These are phyloP conservation scores for Penicillium steckii DNA, from an alignment of 495 filamentous ascomycete genomes.

Conservation along the genomic window DNA sequence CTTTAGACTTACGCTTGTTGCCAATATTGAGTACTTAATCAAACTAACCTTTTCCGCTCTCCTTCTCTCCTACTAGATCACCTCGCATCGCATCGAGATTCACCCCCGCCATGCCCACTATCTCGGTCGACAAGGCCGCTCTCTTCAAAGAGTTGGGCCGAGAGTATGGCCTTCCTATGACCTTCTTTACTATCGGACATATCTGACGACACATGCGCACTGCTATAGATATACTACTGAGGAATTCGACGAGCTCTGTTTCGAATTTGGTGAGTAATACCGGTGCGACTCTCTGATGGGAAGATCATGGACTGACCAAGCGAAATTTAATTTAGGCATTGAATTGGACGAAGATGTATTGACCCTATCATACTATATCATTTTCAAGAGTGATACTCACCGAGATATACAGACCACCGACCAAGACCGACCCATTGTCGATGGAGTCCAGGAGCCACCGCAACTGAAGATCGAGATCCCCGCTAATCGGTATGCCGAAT, in stretches of 20 bases:
- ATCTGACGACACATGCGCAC: constrained; percentile 1
- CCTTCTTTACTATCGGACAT: background rate
- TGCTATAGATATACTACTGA: constrained; percentile 75
- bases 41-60: background rate
- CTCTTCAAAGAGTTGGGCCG: constrained; percentile 90
- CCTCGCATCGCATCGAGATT: constrained; percentile 22
- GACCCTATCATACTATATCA: background rate
- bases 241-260: constrained; percentile 95
- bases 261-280: constrained; percentile 78
- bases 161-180: constrained; percentile 52
- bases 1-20: constrained; percentile 2
- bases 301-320: constrained; percentile 36
- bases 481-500: constrained; percentile 68
- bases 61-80: constrained; percentile 1
- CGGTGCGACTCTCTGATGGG: constrained; percentile 22
- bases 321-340: constrained; percentile 65
- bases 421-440: constrained; percentile 66
- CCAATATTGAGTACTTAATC: background rate
- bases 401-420: constrained; percentile 60
- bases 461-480: constrained; percentile 99
- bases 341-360: constrained; percentile 92
- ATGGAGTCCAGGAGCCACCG: constrained; percentile 80
- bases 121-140: constrained; percentile 89
- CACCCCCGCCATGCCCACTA: constrained; percentile 70
- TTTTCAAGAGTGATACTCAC: background rate